These are phyloP conservation scores for Lactarius trivialis DNA, from an alignment of 768 basidiomycete genomes.

Conservation along the genomic window DNA sequence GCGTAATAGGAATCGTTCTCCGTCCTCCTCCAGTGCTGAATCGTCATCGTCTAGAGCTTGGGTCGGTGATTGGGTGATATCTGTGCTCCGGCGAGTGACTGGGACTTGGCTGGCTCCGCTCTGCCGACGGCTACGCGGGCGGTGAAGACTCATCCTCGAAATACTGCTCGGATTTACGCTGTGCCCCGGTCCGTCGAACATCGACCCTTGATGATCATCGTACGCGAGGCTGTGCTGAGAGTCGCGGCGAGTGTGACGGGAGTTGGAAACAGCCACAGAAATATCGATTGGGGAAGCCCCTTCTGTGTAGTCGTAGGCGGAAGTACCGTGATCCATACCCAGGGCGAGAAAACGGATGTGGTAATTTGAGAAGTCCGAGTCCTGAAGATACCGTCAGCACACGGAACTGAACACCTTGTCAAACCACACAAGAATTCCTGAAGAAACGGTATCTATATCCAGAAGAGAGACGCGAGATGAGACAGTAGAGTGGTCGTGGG, in stretches of 20 bases:
- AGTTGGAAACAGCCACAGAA: conserved; percentile 47
- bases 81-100: conserved; percentile 9
- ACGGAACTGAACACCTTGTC: background rate
- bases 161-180: conserved; percentile 69
- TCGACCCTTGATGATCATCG: conserved; percentile 53
- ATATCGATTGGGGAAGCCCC: conserved; percentile 78
- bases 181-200: conserved; percentile 70
- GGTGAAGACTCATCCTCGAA: conserved; percentile 52
- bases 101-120: conserved; percentile 26
- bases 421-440: background rate
- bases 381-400: background rate
- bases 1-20: conserved; percentile 9
- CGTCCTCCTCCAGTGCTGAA: conserved; percentile 19
- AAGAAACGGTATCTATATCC: background rate
- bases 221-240: conserved; percentile 60
- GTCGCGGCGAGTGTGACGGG: conserved; percentile 50
- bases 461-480: background rate
- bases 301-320: conserved; percentile 69
- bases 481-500: background rate
- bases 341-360: background rate
- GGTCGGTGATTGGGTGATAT: conserved; percentile 4
- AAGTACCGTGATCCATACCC: conserved; percentile 18
- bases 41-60: conserved; percentile 17
- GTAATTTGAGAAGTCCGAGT: background rate
- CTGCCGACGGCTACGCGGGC: conserved; percentile 44